Base-by-base conservation (phyloP, 805 yeast genomes). In the Tetrapisispora nanseiensis region DNA sequence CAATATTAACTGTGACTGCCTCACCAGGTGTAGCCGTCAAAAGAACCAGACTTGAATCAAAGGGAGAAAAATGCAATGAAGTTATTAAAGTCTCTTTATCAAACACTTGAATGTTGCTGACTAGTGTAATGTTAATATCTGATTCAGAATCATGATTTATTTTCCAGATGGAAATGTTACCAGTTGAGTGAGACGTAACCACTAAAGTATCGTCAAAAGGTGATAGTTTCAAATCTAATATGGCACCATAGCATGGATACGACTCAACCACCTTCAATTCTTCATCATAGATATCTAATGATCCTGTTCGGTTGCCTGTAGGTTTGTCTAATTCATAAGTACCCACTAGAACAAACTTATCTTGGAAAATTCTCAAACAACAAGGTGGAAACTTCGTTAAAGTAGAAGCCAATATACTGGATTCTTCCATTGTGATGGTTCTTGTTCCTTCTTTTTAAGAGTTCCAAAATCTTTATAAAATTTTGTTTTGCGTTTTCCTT, bases 111-210 rank as follows among this genome's bases (percentile, higher is more conserved):
- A 67, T 50, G 46, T 69, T 67, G 9, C 54, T 52, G 1, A 66
- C 21, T 18, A 66, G 37, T 26, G 46, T 41, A 5, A 54, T 40
- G 18, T 37, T 37, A 30, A 59, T 55, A 6, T 41, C 41, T 2
- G 45, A 44, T 8, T 21, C 34, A 6, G 19, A 31, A 13, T 36
- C 33, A 24, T 46, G 45, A 10, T 68, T 51, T n/a, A 35, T 24
- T 39, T 59, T 59, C 96, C 97, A 92, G 7, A 82, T 45, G 23
- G 65, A 65, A 3, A 90, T 48, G 44, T 73, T 71, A 2, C 97
- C 97, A 0, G 86, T 82, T 0, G 95, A 85, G 55, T 89, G 95
- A 0, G 80, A 87, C 2, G 85, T 71, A 2, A 71, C 69, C 4
- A 86, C 50, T 8, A 72, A 32, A 4, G 66, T 46, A 10, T 63